Evolutionary conservation across 257 asterid genomes (phyloP), one percentile per base, ranked within the genome.

Genomic region (Scutellaria baicalensis): DNA sequence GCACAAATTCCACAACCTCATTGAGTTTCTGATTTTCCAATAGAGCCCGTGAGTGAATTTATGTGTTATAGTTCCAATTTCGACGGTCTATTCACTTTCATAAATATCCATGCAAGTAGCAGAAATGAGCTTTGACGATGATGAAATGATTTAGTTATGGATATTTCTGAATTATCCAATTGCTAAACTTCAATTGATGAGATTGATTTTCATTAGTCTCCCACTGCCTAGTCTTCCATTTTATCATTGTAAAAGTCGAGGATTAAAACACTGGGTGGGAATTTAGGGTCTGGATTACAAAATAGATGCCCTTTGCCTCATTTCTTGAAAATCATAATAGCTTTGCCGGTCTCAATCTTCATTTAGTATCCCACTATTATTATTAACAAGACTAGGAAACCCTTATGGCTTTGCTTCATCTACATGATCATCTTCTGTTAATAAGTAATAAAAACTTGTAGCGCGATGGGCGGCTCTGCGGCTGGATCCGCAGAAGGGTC

Each of bases 221-320:
- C 4, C 3, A 40, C 48, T 68, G 21, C 10, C 52, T 3, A 51
- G n/a, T 38, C 50, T 69, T 45, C 11, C 63, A 14, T 49, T 7
- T 39, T 49, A 33, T 12, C 10, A 18, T 50, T 38, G 44, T 49
- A 16, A 10, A 72, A 54, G 64, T 70, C 42, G 10, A 31, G 40
- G 21, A 40, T 13, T 47, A 42, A 51, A 72, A 54, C 71, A 42
- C 27, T 54, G 4, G 21, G 10, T 9, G 66, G 77, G 18, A 17
- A 21, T 18, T 2, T 20, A 50, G 56, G 45, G 44, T 35, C 39
- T 4, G 31, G 49, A 48, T 9, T 38, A n/a, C 63, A 48, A 64
- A 27, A 63, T 64, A 52, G 60, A 55, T 63, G 72, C 54, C 40
- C 59, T 64, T 69, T 31, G 51, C 59, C 31, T 64, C 73, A 38